A percentile compares a stretch with the other conserved stretches of the same genome.
phyloP scores from a whole-genome alignment of 2,329 filamentous ascomycete species.

The Aspergillus amoenus region DNA sequence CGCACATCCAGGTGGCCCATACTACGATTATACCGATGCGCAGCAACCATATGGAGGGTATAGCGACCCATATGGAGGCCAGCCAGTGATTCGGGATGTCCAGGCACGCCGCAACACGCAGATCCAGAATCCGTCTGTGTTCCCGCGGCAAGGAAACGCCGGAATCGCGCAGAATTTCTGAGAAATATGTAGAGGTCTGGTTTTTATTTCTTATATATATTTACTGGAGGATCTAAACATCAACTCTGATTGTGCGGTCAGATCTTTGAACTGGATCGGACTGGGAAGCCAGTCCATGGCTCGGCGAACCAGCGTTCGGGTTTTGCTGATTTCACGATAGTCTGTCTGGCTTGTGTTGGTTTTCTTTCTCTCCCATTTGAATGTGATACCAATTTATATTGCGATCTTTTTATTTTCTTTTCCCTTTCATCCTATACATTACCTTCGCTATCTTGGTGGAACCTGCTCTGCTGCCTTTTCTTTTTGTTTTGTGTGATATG shows the following conservation, averaged over 20 bases:
- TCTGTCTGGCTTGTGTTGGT: background rate
- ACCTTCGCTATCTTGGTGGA: conserved; percentile 1
- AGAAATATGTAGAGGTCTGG: background rate
- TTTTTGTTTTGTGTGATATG: no score
- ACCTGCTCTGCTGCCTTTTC: background rate
- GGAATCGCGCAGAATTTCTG: conserved; percentile 98
- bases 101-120: conserved; percentile 88
- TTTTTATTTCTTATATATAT: conserved; percentile 8
- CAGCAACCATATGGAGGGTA: conserved; percentile 52
- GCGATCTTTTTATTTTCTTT: background rate
- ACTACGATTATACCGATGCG: conserved; percentile 53
- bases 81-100: conserved; percentile 90
- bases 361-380: background rate
- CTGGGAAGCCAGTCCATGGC: background rate
- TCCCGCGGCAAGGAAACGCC: conserved; percentile 83
- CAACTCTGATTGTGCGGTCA: background rate
- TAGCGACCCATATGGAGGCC: conserved; percentile 55
- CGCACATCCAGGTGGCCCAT: conserved; percentile 48
- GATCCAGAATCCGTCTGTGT: conserved; percentile 87
- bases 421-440: background rate
- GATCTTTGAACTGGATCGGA: background rate
- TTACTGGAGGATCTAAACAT: conserved; percentile 3
- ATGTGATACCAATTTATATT: conserved; percentile 8
- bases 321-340: background rate
- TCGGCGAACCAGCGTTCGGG: background rate